Percentiles rank a stretch among this genome's conserved stretches.
Conservation (phyloP, 805 yeast genomes). For the Blastobotrys muscicola region DNA sequence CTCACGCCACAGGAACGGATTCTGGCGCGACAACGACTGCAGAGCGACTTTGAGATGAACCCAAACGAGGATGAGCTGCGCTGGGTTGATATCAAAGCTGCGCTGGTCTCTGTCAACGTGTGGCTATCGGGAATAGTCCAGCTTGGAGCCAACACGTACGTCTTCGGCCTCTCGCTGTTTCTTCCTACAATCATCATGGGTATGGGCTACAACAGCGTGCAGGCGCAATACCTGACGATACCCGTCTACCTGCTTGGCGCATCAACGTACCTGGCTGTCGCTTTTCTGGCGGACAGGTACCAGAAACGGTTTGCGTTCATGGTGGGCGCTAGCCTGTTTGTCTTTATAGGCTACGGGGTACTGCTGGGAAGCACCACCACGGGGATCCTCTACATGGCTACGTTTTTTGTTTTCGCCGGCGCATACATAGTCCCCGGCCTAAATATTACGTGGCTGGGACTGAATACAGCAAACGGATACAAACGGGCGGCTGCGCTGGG, state of each 20-base stretch:
- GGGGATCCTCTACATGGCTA: slow-evolving; percentile 3
- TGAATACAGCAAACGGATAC: slow-evolving; percentile 35
- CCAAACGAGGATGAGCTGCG: background rate
- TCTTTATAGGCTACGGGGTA: background rate
- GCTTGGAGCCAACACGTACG: slow-evolving; percentile 1
- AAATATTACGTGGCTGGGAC: slow-evolving; percentile 37
- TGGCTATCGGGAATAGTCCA: slow-evolving; percentile 1
- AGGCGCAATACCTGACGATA: slow-evolving; percentile 37
- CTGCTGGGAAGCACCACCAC: background rate
- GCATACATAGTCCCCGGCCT: slow-evolving; percentile 33
- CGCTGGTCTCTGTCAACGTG: background rate
- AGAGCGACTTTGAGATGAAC: background rate
- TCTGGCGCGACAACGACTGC: background rate
- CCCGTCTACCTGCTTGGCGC: slow-evolving; percentile 40
- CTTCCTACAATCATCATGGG: slow-evolving; percentile 37
- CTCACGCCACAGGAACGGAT: background rate
- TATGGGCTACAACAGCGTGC: slow-evolving; percentile 35
- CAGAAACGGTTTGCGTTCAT: background rate
- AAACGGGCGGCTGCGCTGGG: slow-evolving; percentile 36
- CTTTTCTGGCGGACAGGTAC: slow-evolving; percentile 1
- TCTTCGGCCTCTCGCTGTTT: slow-evolving; percentile 34
- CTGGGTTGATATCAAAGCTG: background rate
- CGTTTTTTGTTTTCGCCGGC: slow-evolving; percentile 8
- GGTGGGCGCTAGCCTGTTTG: background rate
- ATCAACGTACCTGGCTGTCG: slow-evolving; percentile 32